Evolutionary conservation across 2,329 filamentous ascomycete genomes (phyloP).

Genomic region (Fusarium nematophilum): DNA sequence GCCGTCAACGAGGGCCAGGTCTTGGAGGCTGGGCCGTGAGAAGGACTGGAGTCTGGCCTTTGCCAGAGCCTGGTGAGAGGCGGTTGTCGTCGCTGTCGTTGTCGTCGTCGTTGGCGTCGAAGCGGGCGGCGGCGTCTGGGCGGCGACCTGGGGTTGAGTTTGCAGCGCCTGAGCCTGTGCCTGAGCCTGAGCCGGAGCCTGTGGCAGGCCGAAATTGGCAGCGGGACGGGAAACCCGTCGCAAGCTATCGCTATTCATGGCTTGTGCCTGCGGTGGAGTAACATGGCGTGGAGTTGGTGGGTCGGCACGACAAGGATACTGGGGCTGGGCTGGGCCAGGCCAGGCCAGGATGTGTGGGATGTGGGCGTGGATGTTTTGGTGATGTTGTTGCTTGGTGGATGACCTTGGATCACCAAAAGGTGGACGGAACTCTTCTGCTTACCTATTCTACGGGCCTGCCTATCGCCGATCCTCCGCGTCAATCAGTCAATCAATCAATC

Average conservation of each 20-base stretch:
- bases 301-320: constrained; percentile 36
- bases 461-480: constrained; percentile 13
- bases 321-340: constrained; percentile 21
- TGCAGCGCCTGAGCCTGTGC: constrained; percentile 13
- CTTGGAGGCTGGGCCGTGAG: constrained; percentile 37
- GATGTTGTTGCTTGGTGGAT: constrained; percentile 26
- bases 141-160: constrained; percentile 20
- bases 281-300: constrained; percentile 42
- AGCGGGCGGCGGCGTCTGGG: not conserved
- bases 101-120: constrained; percentile 4
- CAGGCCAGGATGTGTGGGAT: constrained; percentile 18
- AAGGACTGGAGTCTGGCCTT: constrained; percentile 37
- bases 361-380: constrained; percentile 13
- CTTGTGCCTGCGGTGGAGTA: constrained; percentile 42
- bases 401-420: not conserved
- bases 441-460: too few species aligned
- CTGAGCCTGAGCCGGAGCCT: constrained; percentile 21
- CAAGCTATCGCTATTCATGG: constrained; percentile 45
- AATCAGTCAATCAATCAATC: too few species aligned
- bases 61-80: constrained; percentile 28
- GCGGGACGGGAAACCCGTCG: constrained; percentile 38
- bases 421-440: too few species aligned
- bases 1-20: constrained; percentile 33
- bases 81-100: constrained; percentile 11
- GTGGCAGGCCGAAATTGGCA: constrained; percentile 41